Conservation (phyloP, 805 yeast genomes). For the Dipodascus albidus region DNA sequence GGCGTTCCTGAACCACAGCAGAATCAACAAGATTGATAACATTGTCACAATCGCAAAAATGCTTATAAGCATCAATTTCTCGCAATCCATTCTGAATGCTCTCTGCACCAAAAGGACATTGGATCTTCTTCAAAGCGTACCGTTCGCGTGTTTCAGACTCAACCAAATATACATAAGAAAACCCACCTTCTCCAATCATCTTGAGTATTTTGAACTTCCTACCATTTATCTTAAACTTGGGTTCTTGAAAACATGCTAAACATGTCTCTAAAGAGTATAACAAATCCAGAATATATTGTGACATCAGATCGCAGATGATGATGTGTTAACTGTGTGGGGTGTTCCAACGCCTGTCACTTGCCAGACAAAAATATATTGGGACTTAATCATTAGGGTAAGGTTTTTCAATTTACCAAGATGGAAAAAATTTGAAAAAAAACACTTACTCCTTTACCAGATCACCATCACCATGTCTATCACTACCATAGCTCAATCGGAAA, state of each 20-base stretch:
- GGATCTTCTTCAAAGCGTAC: slow-evolving; percentile 74
- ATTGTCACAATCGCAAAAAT: slow-evolving; percentile 50
- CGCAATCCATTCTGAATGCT: slow-evolving; percentile 62
- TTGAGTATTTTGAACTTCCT: slow-evolving; percentile 49
- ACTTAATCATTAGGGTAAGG: not conserved
- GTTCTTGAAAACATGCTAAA: slow-evolving; percentile 32
- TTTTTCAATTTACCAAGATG: not conserved
- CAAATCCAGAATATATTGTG: slow-evolving; percentile 17
- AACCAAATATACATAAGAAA: slow-evolving; percentile 76
- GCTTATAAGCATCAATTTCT: slow-evolving; percentile 66
- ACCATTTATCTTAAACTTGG: slow-evolving; percentile 51
- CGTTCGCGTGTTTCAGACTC: slow-evolving; percentile 28
- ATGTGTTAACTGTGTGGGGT: not conserved
- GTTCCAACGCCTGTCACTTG: not conserved
- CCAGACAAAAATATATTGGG: not conserved
- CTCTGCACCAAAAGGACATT: slow-evolving; percentile 79
- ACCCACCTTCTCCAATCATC: slow-evolving; percentile 85
- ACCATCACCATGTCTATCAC: slow-evolving; percentile 24
- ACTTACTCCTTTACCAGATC: not conserved
- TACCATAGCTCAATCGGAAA: slow-evolving; percentile 33
- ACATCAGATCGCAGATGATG: slow-evolving; percentile 5
- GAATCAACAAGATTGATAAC: slow-evolving; percentile 64
- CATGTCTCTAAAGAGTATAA: slow-evolving; percentile 25
- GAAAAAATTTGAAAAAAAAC: not conserved
- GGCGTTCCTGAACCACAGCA: slow-evolving; percentile 48